Evolutionary conservation across 805 yeast genomes (phyloP), one percentile per base, ranked within the genome.

Genomic region (Helenozyma baotianmanensis): DNA sequence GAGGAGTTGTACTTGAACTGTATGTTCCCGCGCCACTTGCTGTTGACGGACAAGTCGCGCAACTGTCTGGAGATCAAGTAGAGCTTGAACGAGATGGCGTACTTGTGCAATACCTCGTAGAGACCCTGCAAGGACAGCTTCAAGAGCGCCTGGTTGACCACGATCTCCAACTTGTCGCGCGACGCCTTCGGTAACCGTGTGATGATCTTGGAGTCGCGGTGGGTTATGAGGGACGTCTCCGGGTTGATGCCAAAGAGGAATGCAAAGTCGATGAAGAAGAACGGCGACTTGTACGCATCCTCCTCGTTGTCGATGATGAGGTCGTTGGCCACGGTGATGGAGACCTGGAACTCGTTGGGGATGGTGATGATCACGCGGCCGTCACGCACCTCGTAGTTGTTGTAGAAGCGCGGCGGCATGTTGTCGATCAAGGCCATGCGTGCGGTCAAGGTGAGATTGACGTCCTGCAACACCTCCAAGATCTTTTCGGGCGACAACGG

Each of bases 241-340:
- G 58, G 64, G 39, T 60, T 60, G 17, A 70, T 63, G 8, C 72
- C 68, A 47, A 82, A 80, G 14, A 72, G 61, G 35, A 88, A 73
- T 35, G 76, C 70, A 56, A 88, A 82, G 53, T 85, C 90, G 14
- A 90, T 82, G 39, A 87, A 69, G 51, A 80, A 84, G 47, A 83
- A 80, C 11, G 87, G 87, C 0, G 87, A 74, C 27, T 54, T 52
- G 14, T 33, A 37, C 42, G 62, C 62, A 23, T 73, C 72, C 3
- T 64, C 66, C 2, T 68, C 64, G 15, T 78, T 78, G 47, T 76
- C 80, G 14, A 60, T 46, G 9, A 65, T 55, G 25, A 49, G 27
- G 32, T 64, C 69, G 23, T 86, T 78, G 0, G 92, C 84, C n/a
- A 89, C 68, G 15, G 88, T 85, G 11, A 87, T 71, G 14, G 61